A percentile compares a stretch with the other conserved stretches of the same genome.
Conservation (phyloP, 2,329 filamentous ascomycete genomes). For the Emergomyces pasteurianus region DNA sequence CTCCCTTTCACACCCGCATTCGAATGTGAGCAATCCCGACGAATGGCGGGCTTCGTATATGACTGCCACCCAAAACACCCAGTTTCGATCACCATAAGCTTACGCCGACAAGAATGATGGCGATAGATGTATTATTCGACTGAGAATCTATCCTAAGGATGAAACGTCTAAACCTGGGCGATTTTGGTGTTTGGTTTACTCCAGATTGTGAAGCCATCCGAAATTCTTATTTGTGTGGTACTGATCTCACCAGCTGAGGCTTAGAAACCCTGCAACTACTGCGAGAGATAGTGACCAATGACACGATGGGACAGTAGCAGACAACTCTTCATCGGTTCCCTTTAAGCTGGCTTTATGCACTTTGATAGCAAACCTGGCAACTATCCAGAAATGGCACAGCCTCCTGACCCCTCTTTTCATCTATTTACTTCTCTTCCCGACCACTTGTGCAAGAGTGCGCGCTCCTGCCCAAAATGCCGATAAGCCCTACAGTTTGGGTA, state of each 20-base stretch:
- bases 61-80: not conserved
- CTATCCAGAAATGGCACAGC: not conserved
- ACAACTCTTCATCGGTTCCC: not conserved
- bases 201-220: not conserved
- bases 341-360: not conserved
- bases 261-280: not conserved
- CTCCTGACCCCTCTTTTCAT: not conserved
- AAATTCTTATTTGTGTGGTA: not conserved
- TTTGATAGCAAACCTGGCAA: not conserved
- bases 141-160: not conserved
- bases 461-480: not conserved
- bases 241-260: not conserved
- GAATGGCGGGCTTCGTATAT: not conserved
- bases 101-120: not conserved
- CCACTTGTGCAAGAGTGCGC: not conserved
- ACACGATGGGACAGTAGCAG: not conserved
- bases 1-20: not conserved
- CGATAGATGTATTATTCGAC: not conserved
- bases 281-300: not conserved
- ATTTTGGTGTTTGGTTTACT: not conserved
- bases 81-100: not conserved
- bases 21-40: not conserved
- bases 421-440: not conserved
- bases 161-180: not conserved
- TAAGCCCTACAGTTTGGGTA: not conserved